These are phyloP conservation scores for Rhododendron molle DNA, from an alignment of 148 eudicot species.

Conservation along the genomic window DNA sequence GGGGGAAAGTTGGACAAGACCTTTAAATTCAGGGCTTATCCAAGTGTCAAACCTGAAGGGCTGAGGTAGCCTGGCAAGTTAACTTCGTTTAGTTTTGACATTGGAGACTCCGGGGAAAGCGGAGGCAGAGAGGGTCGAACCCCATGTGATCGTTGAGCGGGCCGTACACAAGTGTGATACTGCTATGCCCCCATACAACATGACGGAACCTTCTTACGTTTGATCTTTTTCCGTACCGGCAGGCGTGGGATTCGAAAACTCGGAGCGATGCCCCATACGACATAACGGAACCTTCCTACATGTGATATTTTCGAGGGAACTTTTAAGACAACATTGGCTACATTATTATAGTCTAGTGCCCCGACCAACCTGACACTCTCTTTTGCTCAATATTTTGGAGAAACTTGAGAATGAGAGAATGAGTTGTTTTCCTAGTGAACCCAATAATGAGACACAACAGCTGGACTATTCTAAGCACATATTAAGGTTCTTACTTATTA, in stretches of 20 bases:
- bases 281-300: neutral
- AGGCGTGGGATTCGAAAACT: too few species aligned
- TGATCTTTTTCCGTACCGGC: too few species aligned
- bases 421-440: neutral
- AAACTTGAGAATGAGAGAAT: neutral
- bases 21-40: too few species aligned
- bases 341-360: neutral
- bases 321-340: neutral
- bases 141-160: neutral
- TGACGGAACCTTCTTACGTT: too few species aligned
- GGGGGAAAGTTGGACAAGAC: too few species aligned
- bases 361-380: neutral
- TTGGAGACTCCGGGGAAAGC: neutral
- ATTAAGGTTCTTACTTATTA: neutral
- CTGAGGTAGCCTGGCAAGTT: neutral
- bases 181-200: too few species aligned
- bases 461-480: neutral
- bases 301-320: neutral
- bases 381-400: neutral
- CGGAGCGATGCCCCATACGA: neutral
- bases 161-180: neutral
- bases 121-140: neutral
- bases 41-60: too few species aligned
- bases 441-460: neutral
- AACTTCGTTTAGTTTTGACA: neutral